These are phyloP conservation scores for Aspergillus awamori DNA, from an alignment of 2,329 filamentous ascomycete species.

Conservation along the genomic window DNA sequence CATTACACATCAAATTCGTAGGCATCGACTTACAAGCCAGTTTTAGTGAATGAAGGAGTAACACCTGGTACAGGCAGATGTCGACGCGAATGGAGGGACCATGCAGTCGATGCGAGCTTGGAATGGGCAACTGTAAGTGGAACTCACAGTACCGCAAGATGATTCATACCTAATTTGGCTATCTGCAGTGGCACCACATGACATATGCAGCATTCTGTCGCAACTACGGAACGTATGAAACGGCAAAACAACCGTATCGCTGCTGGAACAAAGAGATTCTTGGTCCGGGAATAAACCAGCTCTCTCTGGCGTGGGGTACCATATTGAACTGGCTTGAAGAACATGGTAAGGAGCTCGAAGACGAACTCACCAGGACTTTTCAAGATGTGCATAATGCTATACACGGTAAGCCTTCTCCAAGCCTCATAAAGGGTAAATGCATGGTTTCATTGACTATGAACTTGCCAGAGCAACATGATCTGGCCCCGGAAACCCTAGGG, in stretches of 20 bases:
- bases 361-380: not conserved
- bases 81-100: conserved; percentile 10
- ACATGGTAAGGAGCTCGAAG: not conserved
- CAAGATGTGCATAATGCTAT: not conserved
- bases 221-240: conserved; percentile 17
- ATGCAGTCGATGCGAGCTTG: conserved; percentile 12
- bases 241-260: not conserved
- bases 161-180: not conserved
- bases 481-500: conserved; percentile 1
- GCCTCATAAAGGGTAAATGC: too few relatives aligned
- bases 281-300: not conserved
- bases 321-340: not conserved
- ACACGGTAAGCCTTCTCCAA: not conserved
- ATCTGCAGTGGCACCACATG: conserved; percentile 13
- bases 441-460: not conserved
- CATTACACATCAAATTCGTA: conserved; percentile 11
- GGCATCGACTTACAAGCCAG: not conserved
- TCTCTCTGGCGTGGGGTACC: not conserved
- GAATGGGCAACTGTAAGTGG: conserved; percentile 18
- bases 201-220: conserved; percentile 23
- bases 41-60: not conserved
- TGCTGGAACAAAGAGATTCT: conserved; percentile 24
- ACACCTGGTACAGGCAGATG: not conserved
- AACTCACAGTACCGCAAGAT: not conserved
- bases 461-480: conserved; percentile 1